Base-by-base conservation (phyloP, 1,284 basidiomycete species). In the Austroboletus novae-zelandiae region DNA sequence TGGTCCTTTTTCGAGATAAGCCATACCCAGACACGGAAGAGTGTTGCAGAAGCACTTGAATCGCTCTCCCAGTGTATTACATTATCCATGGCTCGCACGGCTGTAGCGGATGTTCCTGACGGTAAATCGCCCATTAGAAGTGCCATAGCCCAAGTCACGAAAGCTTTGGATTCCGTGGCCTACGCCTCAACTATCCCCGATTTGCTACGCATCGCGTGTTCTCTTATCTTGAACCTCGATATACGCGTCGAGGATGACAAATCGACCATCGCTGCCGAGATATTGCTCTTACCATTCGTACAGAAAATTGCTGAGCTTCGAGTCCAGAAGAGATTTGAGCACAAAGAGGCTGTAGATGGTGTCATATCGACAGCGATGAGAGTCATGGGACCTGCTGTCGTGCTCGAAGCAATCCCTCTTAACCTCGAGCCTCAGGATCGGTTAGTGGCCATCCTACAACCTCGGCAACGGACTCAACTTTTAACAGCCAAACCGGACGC, bases 261-360 rank as follows among this genome's bases (percentile, higher is more conserved):
- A 43, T 61, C 66, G 14, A 77, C 74, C 23, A 82, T 86, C 5
- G 86, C 86, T 8, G 89, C 91, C 3, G 83, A 92, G 61, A 67
- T 73, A 40, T 77, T 98, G 9, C 73, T 96, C 20, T 67, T 89
- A 41, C 83, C 86, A 31, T 68, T 94, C n/a, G 78, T 98, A 44
- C 72, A 78, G 55, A 81, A 83, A 50, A 75, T 97, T 27, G 92
- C 86, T 2, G 84, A 88, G 39, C 71, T 97, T 52, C 76, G 96
- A 39, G 74, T 81, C 32, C 78, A 89, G 61, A 90, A 88, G 68
- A 83, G 78, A 5, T 99, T 99, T 62, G 94, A 98, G 69, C 81
- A 89, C 69, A 95, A 94, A 68, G 93, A 95, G 66, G 82, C 83
- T 43, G 94, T 88, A 23, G 97, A 99, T 68, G 75, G 74, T 5